Percentiles rank a stretch among this genome's conserved stretches.
Evolutionary conservation across 495 filamentous ascomycete genomes (phyloP).

Genomic region (Hypoxylon subgilvum): DNA sequence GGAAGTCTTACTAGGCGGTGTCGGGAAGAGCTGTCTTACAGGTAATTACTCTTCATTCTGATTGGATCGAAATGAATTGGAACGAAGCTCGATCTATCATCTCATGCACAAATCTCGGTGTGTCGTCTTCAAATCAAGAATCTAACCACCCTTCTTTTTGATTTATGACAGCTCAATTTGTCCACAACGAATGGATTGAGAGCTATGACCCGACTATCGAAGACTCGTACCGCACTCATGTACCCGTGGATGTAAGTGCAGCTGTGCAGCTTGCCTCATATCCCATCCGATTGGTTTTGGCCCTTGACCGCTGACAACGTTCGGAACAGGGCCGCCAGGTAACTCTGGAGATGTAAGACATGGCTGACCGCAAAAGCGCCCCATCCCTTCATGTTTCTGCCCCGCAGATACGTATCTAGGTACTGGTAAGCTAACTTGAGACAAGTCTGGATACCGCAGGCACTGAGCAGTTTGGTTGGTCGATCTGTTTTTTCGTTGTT

Average conservation of each 20-base stretch:
- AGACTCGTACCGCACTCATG: slow-evolving; percentile 91
- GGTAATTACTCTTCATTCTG: slow-evolving; percentile 60
- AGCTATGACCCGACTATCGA: slow-evolving; percentile 99
- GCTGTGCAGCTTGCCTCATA: background rate
- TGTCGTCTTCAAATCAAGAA: slow-evolving; percentile 15
- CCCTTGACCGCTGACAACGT: slow-evolving; percentile 39
- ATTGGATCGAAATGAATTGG: slow-evolving; percentile 33
- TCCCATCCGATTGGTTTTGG: slow-evolving; percentile 23
- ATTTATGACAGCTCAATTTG: slow-evolving; percentile 82
- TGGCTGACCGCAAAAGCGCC: slow-evolving; percentile 26
- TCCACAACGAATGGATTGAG: slow-evolving; percentile 99
- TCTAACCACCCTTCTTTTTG: slow-evolving; percentile 34
- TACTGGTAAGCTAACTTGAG: slow-evolving; percentile 32
- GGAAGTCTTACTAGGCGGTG: slow-evolving; percentile 69
- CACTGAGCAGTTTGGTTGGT: slow-evolving; percentile 96
- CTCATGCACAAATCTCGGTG: slow-evolving; percentile 4
- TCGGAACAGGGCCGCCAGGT: slow-evolving; percentile 83
- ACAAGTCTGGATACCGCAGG: slow-evolving; percentile 93
- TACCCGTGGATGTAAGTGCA: slow-evolving; percentile 85
- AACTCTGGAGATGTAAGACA: slow-evolving; percentile 88
- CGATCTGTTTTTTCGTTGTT: slow-evolving; percentile 10
- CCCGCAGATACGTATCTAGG: no score
- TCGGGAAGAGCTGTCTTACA: slow-evolving; percentile 97
- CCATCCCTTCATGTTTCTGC: slow-evolving; percentile 16
- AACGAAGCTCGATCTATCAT: slow-evolving; percentile 22